A percentile compares a stretch with the other conserved stretches of the same genome.
Evolutionary conservation across 1,139 yeast genomes (phyloP).

Genomic region (Yarrowia galli): DNA sequence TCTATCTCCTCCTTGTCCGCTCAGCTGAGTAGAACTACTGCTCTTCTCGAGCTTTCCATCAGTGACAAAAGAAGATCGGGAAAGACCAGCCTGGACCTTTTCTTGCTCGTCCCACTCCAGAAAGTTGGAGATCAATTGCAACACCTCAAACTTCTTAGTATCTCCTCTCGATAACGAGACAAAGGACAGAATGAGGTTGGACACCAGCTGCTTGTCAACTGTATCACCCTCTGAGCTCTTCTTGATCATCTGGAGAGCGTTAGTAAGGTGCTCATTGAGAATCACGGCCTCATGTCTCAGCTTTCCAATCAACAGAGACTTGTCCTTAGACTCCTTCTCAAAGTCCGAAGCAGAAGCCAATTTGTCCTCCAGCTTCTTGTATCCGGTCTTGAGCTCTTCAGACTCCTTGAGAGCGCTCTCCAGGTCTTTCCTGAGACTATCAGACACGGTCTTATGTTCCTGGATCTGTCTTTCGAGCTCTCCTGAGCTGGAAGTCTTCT

Average conservation of each 20-base stretch:
- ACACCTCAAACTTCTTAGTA: constrained; percentile 89
- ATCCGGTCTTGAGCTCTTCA: constrained; percentile 36
- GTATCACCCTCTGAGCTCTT: constrained; percentile 74
- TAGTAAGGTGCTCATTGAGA: constrained; percentile 89
- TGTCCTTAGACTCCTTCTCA: constrained; percentile 69
- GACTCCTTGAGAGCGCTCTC: constrained; percentile 9
- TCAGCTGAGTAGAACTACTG: constrained; percentile 21
- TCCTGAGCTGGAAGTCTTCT: constrained; percentile 11
- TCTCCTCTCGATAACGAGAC: constrained; percentile 91
- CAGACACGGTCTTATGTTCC: constrained; percentile 18
- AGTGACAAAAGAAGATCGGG: constrained; percentile 50
- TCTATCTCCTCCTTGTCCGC: constrained; percentile 48
- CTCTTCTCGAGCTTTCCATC: constrained; percentile 44
- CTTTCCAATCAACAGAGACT: constrained; percentile 83
- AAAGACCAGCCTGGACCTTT: constrained; percentile 80
- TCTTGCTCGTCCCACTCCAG: constrained; percentile 89
- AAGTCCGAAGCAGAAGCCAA: constrained; percentile 48
- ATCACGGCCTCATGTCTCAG: constrained; percentile 95
- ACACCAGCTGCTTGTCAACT: constrained; percentile 85
- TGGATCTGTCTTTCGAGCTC: constrained; percentile 19
- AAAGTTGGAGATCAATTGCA: constrained; percentile 80
- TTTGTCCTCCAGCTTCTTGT: constrained; percentile 40
- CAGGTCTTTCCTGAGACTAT: constrained; percentile 1
- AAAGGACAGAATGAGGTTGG: constrained; percentile 85
- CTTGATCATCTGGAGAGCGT: constrained; percentile 83